A percentile compares a stretch with the other conserved stretches of the same genome.
These are phyloP conservation scores for Dioscorea cayenensis DNA, from an alignment of 116 monocot genomes.

Conservation along the genomic window DNA sequence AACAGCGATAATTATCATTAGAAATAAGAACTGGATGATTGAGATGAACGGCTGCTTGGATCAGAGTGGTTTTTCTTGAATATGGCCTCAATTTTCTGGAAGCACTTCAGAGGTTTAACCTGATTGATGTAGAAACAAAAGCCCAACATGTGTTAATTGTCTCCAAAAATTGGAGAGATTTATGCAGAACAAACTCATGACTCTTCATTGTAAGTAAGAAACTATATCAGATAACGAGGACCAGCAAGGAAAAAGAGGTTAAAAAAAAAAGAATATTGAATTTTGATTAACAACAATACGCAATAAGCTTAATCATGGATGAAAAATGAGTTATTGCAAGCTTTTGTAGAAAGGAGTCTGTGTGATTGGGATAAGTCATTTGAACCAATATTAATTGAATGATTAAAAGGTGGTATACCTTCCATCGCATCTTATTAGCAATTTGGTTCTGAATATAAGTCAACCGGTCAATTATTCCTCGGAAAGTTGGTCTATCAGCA, in stretches of 20 bases:
- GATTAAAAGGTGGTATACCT: slow-evolving; percentile 30
- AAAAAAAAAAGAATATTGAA: no score
- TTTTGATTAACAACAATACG: no score
- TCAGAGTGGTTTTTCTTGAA: slow-evolving; percentile 64
- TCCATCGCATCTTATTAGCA: slow-evolving; percentile 61
- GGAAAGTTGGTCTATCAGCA: slow-evolving; percentile 67
- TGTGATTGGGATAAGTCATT: neutral
- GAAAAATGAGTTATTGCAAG: no score
- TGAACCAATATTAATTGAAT: neutral
- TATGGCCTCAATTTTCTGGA: slow-evolving; percentile 63
- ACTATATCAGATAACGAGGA: no score
- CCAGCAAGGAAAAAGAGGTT: no score
- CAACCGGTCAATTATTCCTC: slow-evolving; percentile 53
- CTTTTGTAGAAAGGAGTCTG: no score
- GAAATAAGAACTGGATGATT: slow-evolving; percentile 33
- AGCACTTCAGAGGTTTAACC: slow-evolving; percentile 57
- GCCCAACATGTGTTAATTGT: neutral
- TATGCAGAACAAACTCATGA: neutral
- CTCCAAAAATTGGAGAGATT: neutral
- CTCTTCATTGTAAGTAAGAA: no score
- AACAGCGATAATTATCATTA: slow-evolving; percentile 4
- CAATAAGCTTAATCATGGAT: no score
- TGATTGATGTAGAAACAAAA: slow-evolving; percentile 16
- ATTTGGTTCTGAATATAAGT: slow-evolving; percentile 49
- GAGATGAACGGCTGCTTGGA: slow-evolving; percentile 54